Conservation (phyloP, 140 eudicot genomes). For the Stevia rebaudiana region DNA sequence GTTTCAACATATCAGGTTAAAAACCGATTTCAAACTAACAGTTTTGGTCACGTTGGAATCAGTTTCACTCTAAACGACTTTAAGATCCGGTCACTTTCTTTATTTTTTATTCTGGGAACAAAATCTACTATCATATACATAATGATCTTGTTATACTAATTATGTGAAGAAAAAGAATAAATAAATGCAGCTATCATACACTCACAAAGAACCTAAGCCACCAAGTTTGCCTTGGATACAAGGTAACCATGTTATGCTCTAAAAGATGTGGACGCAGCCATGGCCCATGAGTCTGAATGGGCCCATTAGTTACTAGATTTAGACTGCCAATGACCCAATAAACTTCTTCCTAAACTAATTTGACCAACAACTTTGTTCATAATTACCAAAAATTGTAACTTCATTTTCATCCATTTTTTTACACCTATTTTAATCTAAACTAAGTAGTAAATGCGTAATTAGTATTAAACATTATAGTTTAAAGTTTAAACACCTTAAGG, state of each 20-base stretch:
- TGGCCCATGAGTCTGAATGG: slow-evolving; percentile 22
- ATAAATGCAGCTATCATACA: background rate
- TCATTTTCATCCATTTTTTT: background rate
- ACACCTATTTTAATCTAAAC: background rate
- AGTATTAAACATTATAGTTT: background rate
- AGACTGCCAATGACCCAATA: slow-evolving; percentile 7
- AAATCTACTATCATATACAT: background rate
- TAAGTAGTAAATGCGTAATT: background rate
- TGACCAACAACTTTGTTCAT: background rate
- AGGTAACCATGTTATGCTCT: slow-evolving; percentile 15
- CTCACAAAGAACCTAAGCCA: slow-evolving; percentile 2
- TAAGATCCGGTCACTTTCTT: too few relatives aligned
- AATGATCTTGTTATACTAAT: background rate
- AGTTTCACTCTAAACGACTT: too few relatives aligned
- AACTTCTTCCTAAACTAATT: background rate
- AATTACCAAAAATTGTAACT: background rate
- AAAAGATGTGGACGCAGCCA: slow-evolving; percentile 23
- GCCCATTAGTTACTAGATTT: slow-evolving; percentile 4
- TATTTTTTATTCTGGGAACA: background rate
- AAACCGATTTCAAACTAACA: too few relatives aligned
- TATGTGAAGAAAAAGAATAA: background rate
- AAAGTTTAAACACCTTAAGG: background rate
- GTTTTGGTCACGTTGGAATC: too few relatives aligned
- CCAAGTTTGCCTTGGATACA: slow-evolving; percentile 23
- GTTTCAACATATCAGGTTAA: too few relatives aligned